These are phyloP conservation scores for Blastobotrys peoriensis DNA, from an alignment of 805 yeast species.

Conservation along the genomic window DNA sequence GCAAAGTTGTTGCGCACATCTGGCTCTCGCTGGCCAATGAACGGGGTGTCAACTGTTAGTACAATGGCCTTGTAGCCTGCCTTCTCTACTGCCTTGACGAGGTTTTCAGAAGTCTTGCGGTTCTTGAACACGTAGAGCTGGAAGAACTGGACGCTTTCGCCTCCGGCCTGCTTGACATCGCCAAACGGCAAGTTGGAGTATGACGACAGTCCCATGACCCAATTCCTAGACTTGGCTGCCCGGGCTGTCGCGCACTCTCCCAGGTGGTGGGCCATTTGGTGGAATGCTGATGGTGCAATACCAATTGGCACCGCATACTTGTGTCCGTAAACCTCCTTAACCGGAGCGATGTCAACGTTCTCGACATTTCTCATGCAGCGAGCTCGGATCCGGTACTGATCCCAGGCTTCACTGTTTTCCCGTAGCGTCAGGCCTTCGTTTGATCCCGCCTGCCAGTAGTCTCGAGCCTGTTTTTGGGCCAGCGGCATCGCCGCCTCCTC, in stretches of 20 bases:
- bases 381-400: conserved; percentile 25
- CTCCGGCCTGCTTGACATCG: conserved; percentile 25
- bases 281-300: conserved; percentile 32
- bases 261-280: conserved; percentile 27
- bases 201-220: conserved; percentile 27
- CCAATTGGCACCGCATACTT: conserved; percentile 28
- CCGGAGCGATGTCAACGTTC: conserved; percentile 20
- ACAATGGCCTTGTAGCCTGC: conserved; percentile 40
- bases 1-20: conserved; percentile 27
- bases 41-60: conserved; percentile 55
- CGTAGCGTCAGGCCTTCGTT: conserved; percentile 25
- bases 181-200: conserved; percentile 24
- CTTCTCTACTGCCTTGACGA: conserved; percentile 24
- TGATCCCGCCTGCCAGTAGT: conserved; percentile 28
- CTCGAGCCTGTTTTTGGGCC: conserved; percentile 16
- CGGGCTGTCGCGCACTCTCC: conserved; percentile 32
- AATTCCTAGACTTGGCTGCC: conserved; percentile 27
- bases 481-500: conserved; percentile 14
- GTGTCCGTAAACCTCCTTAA: conserved; percentile 23
- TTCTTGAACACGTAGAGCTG: conserved; percentile 29
- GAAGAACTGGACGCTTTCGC: conserved; percentile 22
- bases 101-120: conserved; percentile 21
- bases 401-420: conserved; percentile 24
- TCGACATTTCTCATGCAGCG: conserved; percentile 27
- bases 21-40: conserved; percentile 47